Base-by-base conservation (phyloP, 1,139 yeast genomes). In the Pichia sp. region DNA sequence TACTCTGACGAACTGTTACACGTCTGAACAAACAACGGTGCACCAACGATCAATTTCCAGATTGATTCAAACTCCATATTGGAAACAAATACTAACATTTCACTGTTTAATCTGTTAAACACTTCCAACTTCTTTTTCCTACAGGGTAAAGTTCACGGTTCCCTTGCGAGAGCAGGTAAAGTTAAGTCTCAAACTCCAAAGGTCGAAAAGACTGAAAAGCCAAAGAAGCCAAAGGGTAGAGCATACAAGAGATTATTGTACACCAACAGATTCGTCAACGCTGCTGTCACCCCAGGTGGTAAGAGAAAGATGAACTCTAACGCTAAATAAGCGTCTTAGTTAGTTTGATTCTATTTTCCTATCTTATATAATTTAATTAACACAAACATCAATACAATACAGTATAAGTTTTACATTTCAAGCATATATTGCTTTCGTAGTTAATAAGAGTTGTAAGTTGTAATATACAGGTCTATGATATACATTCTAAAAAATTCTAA, bases 141-240 rank as follows among this genome's bases (percentile, higher is more conserved):
- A 63, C 67, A 81, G 93, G 94, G 90, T 82, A 87, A 87, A 84
- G 95, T 86, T 80, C 95, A 93, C 96, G 99, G 99, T 79, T 90
- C 97, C 79, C 87, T 93, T 85, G 96, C 99, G 83, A 97, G 98
- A 90, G 99, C 99, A 82, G 99, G 99, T 88, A 91, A 93, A 82
- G 99, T 93, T 79, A 93, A 91, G 83, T 91, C 98, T 75, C 90
- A 83, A 79, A 86, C 91, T 81, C 97, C 91, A 77, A 91, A 87
- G 87, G 90, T 83, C 72, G 91, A 84, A 71, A 84, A 84, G 75
- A 78, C 80, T 70, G 90, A 84, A 77, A 83, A 83, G 76, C 90
- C 89, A 79, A 84, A 84, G 80, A 69, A 76, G 65, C 85, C 86
- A 72, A 78, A 79, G 75, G 87, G 86, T 67, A 76, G 96, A 73